Evolutionary conservation across 257 asterid genomes (phyloP), one percentile per base, ranked within the genome.

Genomic region (Scutellaria baicalensis): DNA sequence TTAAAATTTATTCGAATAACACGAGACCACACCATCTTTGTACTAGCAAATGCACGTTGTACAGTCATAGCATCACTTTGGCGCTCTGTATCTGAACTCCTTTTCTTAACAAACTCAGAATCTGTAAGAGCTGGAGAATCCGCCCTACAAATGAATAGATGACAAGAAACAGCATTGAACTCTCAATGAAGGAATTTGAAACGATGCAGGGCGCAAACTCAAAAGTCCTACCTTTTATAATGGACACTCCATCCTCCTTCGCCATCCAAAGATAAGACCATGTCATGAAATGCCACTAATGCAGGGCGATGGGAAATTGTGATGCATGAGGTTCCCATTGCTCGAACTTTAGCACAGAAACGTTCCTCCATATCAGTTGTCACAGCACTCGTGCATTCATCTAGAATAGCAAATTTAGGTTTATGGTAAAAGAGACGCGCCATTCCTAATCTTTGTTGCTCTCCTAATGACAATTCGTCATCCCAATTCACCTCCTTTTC

Each of bases 251-350:
- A 94, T 68, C 99, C 97, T 68, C 99, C 99, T 91, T 94, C 97
- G 33, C 99, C 99, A 73, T 94, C 99, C 95, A 94, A 84, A 54
- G 99, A 94, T 72, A 94, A 84, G 66, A 94, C 97, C 72, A 94
- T 78, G 73, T 91, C 99, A 82, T 94, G 99, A 84, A 94, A 94
- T 60, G 97, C 97, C 75, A 89, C 99, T 76, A 94, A 81, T 5
- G 99, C 99, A 77, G 99, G 99, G 11, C 99, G 96, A 79, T 94
- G 99, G 47, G 99, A 94, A 61, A 94, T 94, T 39, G 99, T 94
- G 81, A 94, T 94, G 74, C 97, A 91, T 27, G 99, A 89, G 36
- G 99, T 94, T 68, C 99, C 99, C 99, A 94, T 94, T 9, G 93
- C 99, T 81, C 93, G 88, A 65, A 94, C 99, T 85, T 91, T 86